Evolutionary conservation across 148 eudicot species (phyloP).

Genomic region (Silene latifolia): DNA sequence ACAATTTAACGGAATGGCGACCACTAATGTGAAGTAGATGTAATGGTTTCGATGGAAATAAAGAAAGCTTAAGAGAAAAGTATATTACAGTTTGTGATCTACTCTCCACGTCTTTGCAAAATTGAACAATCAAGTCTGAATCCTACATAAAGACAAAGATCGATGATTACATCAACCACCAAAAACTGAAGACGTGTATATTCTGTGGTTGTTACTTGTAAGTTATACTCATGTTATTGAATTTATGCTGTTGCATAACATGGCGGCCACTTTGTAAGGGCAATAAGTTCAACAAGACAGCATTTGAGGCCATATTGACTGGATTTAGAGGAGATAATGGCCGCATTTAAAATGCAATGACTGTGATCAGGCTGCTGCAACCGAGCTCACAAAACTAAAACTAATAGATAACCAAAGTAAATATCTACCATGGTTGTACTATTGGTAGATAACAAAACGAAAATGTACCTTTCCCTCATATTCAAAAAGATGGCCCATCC

Average conservation of each 20-base stretch:
- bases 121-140: constrained; percentile 66
- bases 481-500: too few relatives aligned
- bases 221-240: not conserved
- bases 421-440: not conserved
- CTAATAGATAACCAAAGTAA: not conserved
- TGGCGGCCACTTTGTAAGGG: too few relatives aligned
- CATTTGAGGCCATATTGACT: too few relatives aligned
- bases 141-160: constrained; percentile 41
- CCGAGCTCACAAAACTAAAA: too few relatives aligned
- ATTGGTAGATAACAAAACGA: not conserved
- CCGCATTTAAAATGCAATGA: too few relatives aligned
- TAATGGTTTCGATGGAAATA: not conserved
- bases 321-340: too few relatives aligned
- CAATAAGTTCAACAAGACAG: too few relatives aligned
- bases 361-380: too few relatives aligned
- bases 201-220: not conserved
- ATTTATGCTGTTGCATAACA: too few relatives aligned
- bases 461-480: too few relatives aligned
- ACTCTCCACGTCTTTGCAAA: constrained; percentile 89
- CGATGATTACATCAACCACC: not conserved
- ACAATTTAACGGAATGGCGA: not conserved
- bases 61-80: not conserved
- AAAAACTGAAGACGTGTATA: not conserved
- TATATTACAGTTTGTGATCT: constrained; percentile 65
- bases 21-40: not conserved